Evolutionary conservation across 1,284 basidiomycete genomes (phyloP).

Genomic region (Stygiomarasmius scandens): DNA sequence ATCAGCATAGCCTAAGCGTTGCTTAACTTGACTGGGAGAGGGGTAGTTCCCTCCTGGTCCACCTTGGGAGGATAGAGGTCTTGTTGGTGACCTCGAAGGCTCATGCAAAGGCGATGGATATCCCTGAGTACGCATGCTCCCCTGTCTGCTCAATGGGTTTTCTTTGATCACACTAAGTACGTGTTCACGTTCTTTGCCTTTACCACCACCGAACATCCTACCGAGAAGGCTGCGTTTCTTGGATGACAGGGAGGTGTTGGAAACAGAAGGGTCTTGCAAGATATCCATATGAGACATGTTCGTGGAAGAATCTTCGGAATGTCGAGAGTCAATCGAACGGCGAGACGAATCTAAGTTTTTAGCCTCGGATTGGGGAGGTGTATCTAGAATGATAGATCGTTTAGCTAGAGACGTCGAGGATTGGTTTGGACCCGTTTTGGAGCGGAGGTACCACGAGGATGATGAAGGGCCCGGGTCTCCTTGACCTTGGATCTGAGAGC

Average conservation of each 20-base stretch:
- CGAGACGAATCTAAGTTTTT: no score
- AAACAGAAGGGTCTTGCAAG: not conserved
- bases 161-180: slow-evolving; percentile 17
- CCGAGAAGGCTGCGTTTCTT: slow-evolving; percentile 1
- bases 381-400: no score
- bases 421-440: not conserved
- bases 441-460: not conserved
- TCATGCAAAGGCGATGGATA: not conserved
- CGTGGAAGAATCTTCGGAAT: slow-evolving; percentile 1
- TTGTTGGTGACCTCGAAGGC: not conserved
- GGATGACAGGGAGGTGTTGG: no score
- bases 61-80: no score
- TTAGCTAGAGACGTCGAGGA: not conserved
- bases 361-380: not conserved
- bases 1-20: not conserved
- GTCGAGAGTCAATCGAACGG: slow-evolving; percentile 1
- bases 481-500: not conserved
- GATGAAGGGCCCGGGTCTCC: not conserved
- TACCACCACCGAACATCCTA: slow-evolving; percentile 4
- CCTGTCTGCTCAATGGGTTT: slow-evolving; percentile 14
- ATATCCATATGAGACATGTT: slow-evolving; percentile 10
- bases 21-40: not conserved
- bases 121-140: slow-evolving; percentile 5
- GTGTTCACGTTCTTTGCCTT: slow-evolving; percentile 10
- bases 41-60: not conserved